Conservation (phyloP, 1,284 basidiomycete species). For the Leccinum subrobustum region DNA sequence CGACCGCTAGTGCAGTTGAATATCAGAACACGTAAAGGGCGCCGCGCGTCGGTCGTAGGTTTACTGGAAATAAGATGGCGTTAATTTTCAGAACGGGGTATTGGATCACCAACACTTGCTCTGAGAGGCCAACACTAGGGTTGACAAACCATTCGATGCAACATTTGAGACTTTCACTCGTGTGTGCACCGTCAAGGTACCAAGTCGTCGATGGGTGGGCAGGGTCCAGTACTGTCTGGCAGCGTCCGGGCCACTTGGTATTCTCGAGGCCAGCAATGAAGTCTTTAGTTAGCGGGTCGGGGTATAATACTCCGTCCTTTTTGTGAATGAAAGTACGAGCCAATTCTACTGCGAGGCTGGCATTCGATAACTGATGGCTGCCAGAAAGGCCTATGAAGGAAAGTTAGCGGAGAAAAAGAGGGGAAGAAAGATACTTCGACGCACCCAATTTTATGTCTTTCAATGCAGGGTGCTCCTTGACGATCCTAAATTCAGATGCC, state of each 20-base stretch:
- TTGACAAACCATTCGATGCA: conserved; percentile 86
- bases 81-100: conserved; percentile 5
- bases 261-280: conserved; percentile 66
- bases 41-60: conserved; percentile 8
- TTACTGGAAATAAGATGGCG: not conserved
- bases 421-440: conserved; percentile 9
- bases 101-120: conserved; percentile 24
- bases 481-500: conserved; percentile 67
- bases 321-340: conserved; percentile 63
- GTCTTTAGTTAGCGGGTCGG: conserved; percentile 45
- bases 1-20: conserved; percentile 98
- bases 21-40: conserved; percentile 63
- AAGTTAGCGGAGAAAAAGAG: conserved; percentile 3
- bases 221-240: conserved; percentile 79
- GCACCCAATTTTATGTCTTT: conserved; percentile 63
- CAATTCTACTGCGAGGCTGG: conserved; percentile 82
- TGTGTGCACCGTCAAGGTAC: conserved; percentile 97
- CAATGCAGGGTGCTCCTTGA: conserved; percentile 48
- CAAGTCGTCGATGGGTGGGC: conserved; percentile 57
- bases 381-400: conserved; percentile 73
- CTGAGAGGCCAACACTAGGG: conserved; percentile 47
- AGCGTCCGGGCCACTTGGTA: conserved; percentile 95
- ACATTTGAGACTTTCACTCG: conserved; percentile 83
- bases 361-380: conserved; percentile 89
- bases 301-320: conserved; percentile 14